Evolutionary conservation across 2,329 filamentous ascomycete genomes (phyloP).

Genomic region (Neofusicoccum kwambonambiense): DNA sequence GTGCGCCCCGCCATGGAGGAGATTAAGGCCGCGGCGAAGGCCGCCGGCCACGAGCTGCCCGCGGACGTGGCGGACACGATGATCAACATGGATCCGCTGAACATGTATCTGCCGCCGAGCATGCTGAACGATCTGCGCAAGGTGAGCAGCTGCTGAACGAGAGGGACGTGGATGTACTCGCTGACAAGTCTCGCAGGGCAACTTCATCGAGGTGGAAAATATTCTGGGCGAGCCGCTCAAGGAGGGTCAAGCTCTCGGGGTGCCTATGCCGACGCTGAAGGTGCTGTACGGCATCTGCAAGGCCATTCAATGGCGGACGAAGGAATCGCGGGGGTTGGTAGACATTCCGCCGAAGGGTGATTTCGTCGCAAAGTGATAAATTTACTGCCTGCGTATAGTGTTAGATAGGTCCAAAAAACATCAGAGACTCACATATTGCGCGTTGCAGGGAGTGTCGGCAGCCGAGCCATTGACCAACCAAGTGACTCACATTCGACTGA

Average conservation of each 20-base stretch:
- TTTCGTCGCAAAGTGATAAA: conserved; percentile 9
- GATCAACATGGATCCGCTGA: conserved; percentile 51
- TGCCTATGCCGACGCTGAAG: conserved; percentile 51
- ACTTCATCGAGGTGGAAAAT: conserved; percentile 57
- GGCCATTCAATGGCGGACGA: conserved; percentile 50
- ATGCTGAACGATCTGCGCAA: conserved; percentile 57
- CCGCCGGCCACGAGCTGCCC: conserved; percentile 44
- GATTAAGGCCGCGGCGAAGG: conserved; percentile 46
- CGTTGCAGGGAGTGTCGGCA: too few relatives aligned
- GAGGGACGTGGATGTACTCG: background rate
- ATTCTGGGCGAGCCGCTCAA: conserved; percentile 58
- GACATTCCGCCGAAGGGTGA: conserved; percentile 27
- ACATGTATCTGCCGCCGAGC: conserved; percentile 52
- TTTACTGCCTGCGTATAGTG: background rate
- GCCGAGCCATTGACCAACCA: background rate
- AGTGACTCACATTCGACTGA: background rate
- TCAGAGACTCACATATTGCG: background rate
- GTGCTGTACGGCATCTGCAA: conserved; percentile 51
- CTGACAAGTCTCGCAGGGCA: conserved; percentile 38
- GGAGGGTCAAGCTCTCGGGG: conserved; percentile 49
- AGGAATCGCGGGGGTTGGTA: conserved; percentile 44
- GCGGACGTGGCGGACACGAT: conserved; percentile 45
- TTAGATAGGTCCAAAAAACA: background rate
- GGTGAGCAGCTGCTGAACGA: conserved; percentile 24
- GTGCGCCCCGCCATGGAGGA: conserved; percentile 56